phyloP scores from a whole-genome alignment of 805 yeast genomes.

The Candida adriatica region DNA sequence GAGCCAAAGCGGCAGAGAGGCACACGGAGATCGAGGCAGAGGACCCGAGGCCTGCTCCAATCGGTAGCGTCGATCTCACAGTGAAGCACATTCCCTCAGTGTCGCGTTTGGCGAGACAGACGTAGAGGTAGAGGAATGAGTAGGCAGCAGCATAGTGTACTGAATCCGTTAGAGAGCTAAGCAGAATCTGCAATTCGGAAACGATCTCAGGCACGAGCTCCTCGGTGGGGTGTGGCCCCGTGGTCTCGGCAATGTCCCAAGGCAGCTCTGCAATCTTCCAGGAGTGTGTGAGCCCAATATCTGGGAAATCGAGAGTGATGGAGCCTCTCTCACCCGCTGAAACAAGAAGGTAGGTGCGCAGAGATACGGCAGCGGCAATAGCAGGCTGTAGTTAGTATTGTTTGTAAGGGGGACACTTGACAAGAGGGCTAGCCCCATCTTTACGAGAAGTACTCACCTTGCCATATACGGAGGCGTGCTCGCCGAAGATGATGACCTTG shows the following conservation, averaged over 20 bases:
- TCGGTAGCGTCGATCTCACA: conserved; percentile 79
- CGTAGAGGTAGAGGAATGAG: conserved; percentile 75
- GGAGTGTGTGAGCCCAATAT: conserved; percentile 54
- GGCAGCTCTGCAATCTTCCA: conserved; percentile 65
- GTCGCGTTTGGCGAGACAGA: conserved; percentile 43
- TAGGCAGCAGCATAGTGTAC: conserved; percentile 73
- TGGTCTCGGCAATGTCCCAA: conserved; percentile 34
- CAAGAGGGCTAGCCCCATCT: neutral
- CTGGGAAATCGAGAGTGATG: conserved; percentile 74
- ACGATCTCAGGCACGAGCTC: conserved; percentile 57
- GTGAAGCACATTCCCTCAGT: conserved; percentile 51
- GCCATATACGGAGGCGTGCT: conserved; percentile 91
- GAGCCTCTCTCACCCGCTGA: conserved; percentile 35
- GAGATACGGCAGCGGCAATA: conserved; percentile 87
- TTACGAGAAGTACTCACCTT: conserved; percentile 33
- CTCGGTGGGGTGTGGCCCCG: conserved; percentile 32
- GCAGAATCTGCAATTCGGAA: conserved; percentile 36
- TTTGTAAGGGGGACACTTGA: neutral
- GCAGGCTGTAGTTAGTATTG: conserved; percentile 53
- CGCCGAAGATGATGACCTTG: conserved; percentile 92
- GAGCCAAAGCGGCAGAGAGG: conserved; percentile 64
- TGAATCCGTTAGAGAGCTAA: conserved; percentile 41
- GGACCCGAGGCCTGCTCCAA: conserved; percentile 96
- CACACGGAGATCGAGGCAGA: conserved; percentile 89
- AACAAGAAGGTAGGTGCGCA: conserved; percentile 76